Evolutionary conservation across 2,329 filamentous ascomycete genomes (phyloP).

Genomic region (Sporothrix curviconia): DNA sequence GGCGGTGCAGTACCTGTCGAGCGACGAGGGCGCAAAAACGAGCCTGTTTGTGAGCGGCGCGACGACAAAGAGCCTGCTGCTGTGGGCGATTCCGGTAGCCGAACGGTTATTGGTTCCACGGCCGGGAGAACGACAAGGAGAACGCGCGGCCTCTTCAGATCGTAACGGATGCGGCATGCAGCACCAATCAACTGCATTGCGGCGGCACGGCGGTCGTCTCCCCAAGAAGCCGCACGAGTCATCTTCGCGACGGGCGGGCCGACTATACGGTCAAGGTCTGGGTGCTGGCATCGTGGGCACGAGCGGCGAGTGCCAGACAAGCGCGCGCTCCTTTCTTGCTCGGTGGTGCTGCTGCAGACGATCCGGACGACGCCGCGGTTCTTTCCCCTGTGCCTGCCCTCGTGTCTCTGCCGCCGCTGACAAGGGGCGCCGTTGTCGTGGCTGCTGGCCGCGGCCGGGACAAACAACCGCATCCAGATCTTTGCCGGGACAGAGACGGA

Average conservation of each 20-base stretch:
- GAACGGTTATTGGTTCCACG: not conserved
- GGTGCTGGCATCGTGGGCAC: slow-evolving; percentile 44
- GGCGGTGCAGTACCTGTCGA: slow-evolving; percentile 69
- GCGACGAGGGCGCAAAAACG: not conserved
- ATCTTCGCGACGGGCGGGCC: slow-evolving; percentile 73
- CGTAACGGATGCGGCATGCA: slow-evolving; percentile 60
- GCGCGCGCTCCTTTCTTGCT: too few species aligned
- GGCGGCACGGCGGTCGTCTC: slow-evolving; percentile 22
- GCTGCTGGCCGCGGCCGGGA: slow-evolving; percentile 79
- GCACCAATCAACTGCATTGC: slow-evolving; percentile 67
- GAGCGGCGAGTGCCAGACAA: not conserved
- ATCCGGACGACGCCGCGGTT: slow-evolving; percentile 70
- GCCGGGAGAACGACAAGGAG: slow-evolving; percentile 13
- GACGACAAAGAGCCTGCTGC: slow-evolving; percentile 69
- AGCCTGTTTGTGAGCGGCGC: slow-evolving; percentile 64
- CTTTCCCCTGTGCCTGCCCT: slow-evolving; percentile 71
- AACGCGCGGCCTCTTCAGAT: slow-evolving; percentile 44
- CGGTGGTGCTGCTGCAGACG: slow-evolving; percentile 65
- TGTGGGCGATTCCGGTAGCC: slow-evolving; percentile 52
- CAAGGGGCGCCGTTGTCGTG: slow-evolving; percentile 45
- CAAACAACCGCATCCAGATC: slow-evolving; percentile 73
- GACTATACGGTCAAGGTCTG: slow-evolving; percentile 70
- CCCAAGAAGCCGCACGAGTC: slow-evolving; percentile 6
- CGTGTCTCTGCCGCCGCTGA: slow-evolving; percentile 65
- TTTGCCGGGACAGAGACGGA: slow-evolving; percentile 48